These are phyloP conservation scores for Agrocybe pediades DNA, from an alignment of 768 basidiomycete species.

Conservation along the genomic window DNA sequence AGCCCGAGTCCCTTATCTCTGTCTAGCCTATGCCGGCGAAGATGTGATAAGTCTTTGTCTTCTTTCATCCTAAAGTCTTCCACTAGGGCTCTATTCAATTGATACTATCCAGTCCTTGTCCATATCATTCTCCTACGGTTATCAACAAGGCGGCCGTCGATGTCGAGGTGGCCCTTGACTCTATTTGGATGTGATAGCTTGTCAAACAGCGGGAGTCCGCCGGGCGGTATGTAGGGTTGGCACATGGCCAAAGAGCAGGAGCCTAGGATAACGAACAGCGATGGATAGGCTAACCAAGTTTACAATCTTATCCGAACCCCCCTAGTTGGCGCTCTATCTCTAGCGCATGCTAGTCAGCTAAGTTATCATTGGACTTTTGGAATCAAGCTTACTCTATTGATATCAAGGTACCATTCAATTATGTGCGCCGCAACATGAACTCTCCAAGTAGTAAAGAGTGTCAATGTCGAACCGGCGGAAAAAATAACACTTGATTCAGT, in stretches of 20 bases:
- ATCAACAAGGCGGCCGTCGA: background rate
- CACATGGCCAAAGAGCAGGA: too few species aligned
- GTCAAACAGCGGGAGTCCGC: background rate
- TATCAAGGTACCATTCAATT: slow-evolving; percentile 19
- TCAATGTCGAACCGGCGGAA: too few species aligned
- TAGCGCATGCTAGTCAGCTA: background rate
- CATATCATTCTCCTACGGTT: too few species aligned
- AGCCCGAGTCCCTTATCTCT: background rate
- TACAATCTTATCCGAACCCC: background rate
- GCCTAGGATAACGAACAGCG: too few species aligned
- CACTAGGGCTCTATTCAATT: too few species aligned
- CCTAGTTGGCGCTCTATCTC: background rate
- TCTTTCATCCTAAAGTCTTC: too few species aligned
- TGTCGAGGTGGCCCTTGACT: background rate
- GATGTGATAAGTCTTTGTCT: too few species aligned
- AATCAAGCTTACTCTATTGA: slow-evolving; percentile 5
- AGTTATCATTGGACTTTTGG: slow-evolving; percentile 1
- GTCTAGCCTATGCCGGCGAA: background rate
- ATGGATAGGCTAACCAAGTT: background rate
- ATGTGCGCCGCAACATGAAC: background rate
- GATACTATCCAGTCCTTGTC: background rate
- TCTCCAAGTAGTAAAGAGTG: too few species aligned
- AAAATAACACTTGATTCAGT: too few species aligned
- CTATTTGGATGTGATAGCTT: background rate
- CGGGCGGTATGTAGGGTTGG: background rate